phyloP scores from a whole-genome alignment of 306 rosid genomes.

The Medicago lupulina region DNA sequence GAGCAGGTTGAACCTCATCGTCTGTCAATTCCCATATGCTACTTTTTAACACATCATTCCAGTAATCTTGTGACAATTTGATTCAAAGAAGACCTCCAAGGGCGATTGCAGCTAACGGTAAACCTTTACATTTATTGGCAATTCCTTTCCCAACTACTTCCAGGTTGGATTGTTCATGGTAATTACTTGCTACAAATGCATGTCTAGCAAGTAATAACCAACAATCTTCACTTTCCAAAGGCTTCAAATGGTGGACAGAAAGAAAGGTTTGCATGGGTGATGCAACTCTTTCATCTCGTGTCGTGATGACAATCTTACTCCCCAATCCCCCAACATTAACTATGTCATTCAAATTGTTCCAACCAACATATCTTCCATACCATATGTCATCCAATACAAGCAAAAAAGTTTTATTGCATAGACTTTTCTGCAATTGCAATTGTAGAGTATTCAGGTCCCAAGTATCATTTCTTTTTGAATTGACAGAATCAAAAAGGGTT shows the following conservation, averaged over 20 bases:
- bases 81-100: too few relatives aligned
- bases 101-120: too few relatives aligned
- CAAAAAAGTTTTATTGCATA: not conserved
- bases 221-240: too few relatives aligned
- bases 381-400: not conserved
- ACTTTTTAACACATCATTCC: too few relatives aligned
- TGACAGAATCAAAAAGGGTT: conserved; percentile 40
- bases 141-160: too few relatives aligned
- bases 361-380: not conserved
- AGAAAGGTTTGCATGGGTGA: conserved; percentile 37
- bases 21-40: too few relatives aligned
- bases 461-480: not conserved
- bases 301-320: not conserved
- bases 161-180: too few relatives aligned
- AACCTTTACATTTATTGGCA: too few relatives aligned
- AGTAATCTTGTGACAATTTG: too few relatives aligned
- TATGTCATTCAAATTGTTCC: not conserved
- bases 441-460: not conserved
- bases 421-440: not conserved
- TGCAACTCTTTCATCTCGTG: not conserved
- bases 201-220: too few relatives aligned
- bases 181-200: too few relatives aligned
- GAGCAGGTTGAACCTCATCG: too few relatives aligned
- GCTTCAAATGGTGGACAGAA: not conserved
- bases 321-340: not conserved